These are phyloP conservation scores for Dactylellina cionopaga DNA, from an alignment of 2,329 filamentous ascomycete genomes.

Conservation along the genomic window DNA sequence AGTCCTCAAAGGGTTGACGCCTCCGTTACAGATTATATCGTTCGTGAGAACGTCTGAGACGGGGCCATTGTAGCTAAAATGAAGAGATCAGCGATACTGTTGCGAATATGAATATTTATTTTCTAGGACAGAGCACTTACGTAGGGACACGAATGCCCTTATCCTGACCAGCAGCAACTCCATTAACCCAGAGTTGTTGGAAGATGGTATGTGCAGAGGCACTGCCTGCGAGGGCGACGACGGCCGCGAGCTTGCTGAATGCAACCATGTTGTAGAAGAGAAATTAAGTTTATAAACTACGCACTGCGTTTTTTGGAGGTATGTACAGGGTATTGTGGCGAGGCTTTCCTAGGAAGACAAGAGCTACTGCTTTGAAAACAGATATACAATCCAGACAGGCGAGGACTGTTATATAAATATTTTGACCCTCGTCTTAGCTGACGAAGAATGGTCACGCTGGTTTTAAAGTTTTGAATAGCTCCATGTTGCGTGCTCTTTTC, in stretches of 20 bases:
- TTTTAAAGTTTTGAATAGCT: neutral
- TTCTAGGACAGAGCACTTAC: conserved; percentile 45
- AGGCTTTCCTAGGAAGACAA: conserved; percentile 27
- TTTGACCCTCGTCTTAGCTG: neutral
- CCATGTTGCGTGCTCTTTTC: conserved; percentile 5
- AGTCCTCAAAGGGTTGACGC: conserved; percentile 20
- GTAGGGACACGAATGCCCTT: conserved; percentile 55
- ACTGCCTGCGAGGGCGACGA: conserved; percentile 51
- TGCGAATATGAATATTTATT: neutral
- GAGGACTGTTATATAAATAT: conserved; percentile 26
- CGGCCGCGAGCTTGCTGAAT: conserved; percentile 48
- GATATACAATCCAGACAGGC: neutral
- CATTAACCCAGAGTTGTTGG: conserved; percentile 57
- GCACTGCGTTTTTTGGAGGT: conserved; percentile 35
- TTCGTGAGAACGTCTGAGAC: conserved; percentile 32
- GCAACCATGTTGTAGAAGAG: conserved; percentile 47
- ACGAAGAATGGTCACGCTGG: conserved; percentile 9
- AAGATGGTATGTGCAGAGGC: conserved; percentile 57
- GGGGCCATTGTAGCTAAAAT: conserved; percentile 37
- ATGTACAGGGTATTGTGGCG: conserved; percentile 21
- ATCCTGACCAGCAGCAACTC: conserved; percentile 53
- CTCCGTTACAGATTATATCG: conserved; percentile 46
- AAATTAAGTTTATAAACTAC: conserved; percentile 27
- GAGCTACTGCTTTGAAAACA: conserved; percentile 15
- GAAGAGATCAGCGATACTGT: too few species aligned